Conservation (phyloP, 73 alveolate genomes). For the Paramecium octaurelia region DNA sequence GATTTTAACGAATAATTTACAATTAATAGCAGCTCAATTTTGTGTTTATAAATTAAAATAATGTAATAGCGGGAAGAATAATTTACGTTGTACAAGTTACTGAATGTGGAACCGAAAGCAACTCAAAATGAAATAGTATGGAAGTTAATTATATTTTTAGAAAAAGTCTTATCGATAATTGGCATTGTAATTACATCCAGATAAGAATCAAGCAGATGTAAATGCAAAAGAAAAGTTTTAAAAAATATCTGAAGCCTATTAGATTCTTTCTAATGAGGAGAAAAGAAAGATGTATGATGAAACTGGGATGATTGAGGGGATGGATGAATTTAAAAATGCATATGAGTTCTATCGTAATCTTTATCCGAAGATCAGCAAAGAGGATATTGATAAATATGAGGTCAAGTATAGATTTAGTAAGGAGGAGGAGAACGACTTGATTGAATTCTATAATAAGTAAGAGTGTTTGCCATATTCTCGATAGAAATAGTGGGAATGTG, state of each 20-base stretch:
- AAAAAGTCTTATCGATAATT: slow-evolving; percentile 53
- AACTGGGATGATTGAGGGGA: slow-evolving; percentile 69
- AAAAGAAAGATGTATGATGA: slow-evolving; percentile 76
- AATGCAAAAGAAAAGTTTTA: slow-evolving; percentile 73
- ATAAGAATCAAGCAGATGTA: slow-evolving; percentile 72
- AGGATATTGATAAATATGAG: slow-evolving; percentile 70
- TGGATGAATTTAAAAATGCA: slow-evolving; percentile 66
- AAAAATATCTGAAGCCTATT: slow-evolving; percentile 70
- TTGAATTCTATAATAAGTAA: slow-evolving; percentile 67
- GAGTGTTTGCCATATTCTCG: not conserved
- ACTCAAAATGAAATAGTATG: not conserved
- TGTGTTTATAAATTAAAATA: not conserved
- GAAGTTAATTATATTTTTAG: not conserved
- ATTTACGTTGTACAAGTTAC: not conserved
- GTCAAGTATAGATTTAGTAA: slow-evolving; percentile 61
- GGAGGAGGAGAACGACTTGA: slow-evolving; percentile 72
- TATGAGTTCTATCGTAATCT: slow-evolving; percentile 64
- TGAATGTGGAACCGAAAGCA: not conserved
- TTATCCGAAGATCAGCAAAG: slow-evolving; percentile 55
- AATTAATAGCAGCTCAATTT: not conserved
- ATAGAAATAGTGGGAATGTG: slow-evolving; percentile 71
- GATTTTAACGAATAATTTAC: not conserved
- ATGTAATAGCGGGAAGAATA: slow-evolving; percentile 31
- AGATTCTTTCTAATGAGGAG: slow-evolving; percentile 67
- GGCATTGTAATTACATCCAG: slow-evolving; percentile 83